Base-by-base conservation (phyloP, 1,139 yeast genomes). In the Lodderomyces oxycetoniae region DNA sequence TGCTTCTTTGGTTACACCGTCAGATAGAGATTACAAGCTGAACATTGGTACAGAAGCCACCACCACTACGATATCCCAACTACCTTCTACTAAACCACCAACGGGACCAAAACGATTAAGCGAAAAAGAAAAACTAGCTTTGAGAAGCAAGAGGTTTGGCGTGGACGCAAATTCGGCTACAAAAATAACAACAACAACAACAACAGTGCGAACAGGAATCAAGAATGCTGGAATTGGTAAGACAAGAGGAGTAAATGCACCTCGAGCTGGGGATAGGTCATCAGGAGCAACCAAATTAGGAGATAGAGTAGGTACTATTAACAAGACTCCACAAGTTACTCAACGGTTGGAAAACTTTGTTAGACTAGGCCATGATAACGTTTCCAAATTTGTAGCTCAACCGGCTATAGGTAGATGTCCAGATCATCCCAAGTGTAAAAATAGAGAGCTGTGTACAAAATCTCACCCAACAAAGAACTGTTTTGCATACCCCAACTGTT, bases 381-480 rank as follows among this genome's bases (percentile, higher is more conserved):
- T 49, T 35, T 43, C 48, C 25, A 53, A 53, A 36, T 57, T 56
- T 43, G 53, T 50, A 13, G 55, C 55, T 11, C 64, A 70, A 52
- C 66, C 76, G 30, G 59, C 74, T 33, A 73, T 70, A 43, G 81
- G 81, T 28, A 76, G 95, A 54, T 87, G 96, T 55, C 68, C 70
- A 23, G 73, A 79, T 37, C 85, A 85, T 63, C 96, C 96, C 22
- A 74, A 79, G 50, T 87, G 96, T 61, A 58, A 68, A 35, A 73
- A 75, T 36, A 76, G 67, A 52, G 75, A 76, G 33, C n/a, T n/a
- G n/a, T 87, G 95, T 56, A 72, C 69, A 36, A 79, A 73, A 50
- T 75, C 88, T 2, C 96, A 87, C 58, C 95, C 96, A 17, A 77
- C 87, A 2, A 81, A 73, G 47, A 68, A 68, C 9, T 87, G 96